A percentile compares a stretch with the other conserved stretches of the same genome.
Evolutionary conservation across 176 grass and related monocot species (phyloP).

Genomic region (Aegilops tauschii): DNA sequence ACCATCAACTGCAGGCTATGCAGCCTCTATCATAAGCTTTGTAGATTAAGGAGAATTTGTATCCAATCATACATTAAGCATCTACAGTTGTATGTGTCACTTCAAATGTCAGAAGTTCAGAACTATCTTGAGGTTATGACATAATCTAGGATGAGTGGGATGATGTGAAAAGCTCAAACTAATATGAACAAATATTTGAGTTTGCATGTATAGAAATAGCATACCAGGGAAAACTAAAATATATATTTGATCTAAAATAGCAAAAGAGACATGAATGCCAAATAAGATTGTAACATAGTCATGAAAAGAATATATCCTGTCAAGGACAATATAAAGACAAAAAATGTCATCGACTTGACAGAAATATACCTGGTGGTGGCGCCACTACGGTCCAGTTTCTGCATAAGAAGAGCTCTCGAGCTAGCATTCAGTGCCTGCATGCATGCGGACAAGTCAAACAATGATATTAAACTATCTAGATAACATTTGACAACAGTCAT

Average conservation of each 20-base stretch:
- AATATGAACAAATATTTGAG: background rate
- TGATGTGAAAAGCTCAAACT: background rate
- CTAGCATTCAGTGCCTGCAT: constrained; percentile 94
- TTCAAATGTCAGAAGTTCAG: background rate
- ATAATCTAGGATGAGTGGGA: background rate
- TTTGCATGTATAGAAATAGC: background rate
- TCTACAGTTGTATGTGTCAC: background rate
- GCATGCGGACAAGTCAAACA: constrained; percentile 1
- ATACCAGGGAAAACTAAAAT: background rate
- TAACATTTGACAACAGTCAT: background rate
- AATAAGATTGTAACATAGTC: background rate
- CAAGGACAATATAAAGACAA: background rate
- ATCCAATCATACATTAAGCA: background rate
- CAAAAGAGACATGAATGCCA: background rate
- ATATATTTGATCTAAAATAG: background rate
- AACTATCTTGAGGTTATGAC: background rate
- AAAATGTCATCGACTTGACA: constrained; percentile 13
- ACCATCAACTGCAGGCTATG: background rate
- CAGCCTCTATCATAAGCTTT: background rate
- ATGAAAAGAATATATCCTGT: background rate
- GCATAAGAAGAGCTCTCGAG: constrained; percentile 94
- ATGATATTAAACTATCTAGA: background rate
- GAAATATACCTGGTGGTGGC: constrained; percentile 60
- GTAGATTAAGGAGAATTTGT: background rate
- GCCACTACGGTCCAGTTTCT: constrained; percentile 89